Evolutionary conservation across 768 basidiomycete genomes (phyloP).

Genomic region (Lactarius tabidus): DNA sequence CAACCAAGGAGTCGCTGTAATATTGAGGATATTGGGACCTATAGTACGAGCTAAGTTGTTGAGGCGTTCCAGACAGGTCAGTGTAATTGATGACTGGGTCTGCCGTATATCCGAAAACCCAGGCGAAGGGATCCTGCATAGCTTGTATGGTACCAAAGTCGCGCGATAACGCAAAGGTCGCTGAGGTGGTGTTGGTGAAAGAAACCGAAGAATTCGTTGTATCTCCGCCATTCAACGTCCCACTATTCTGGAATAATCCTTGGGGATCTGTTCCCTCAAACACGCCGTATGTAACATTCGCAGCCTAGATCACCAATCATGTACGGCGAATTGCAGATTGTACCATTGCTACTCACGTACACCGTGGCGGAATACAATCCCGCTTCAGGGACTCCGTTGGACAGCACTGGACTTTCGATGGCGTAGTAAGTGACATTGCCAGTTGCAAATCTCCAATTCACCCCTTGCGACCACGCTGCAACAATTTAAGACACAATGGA

Average conservation of each 20-base stretch:
- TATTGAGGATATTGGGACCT: conserved; percentile 36
- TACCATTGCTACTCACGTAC: conserved; percentile 8
- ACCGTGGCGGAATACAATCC: conserved; percentile 21
- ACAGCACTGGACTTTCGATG: not conserved
- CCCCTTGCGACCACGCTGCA: not conserved
- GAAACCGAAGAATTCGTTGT: conserved; percentile 15
- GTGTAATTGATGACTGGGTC: conserved; percentile 30
- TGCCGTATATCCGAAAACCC: conserved; percentile 30
- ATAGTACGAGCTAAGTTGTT: conserved; percentile 43
- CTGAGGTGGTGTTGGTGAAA: conserved; percentile 4
- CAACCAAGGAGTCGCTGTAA: conserved; percentile 25
- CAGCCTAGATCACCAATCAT: conserved; percentile 5
- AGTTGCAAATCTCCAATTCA: too few relatives aligned
- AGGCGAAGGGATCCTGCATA: conserved; percentile 27
- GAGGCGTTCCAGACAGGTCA: conserved; percentile 37
- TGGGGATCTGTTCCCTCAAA: conserved; percentile 14
- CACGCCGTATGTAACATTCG: conserved; percentile 18
- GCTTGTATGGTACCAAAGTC: conserved; percentile 29
- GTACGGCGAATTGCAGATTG: not conserved
- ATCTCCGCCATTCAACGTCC: conserved; percentile 19
- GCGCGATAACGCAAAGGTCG: conserved; percentile 28
- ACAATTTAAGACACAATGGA: not conserved
- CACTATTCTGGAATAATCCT: conserved; percentile 21
- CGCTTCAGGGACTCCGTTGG: not conserved
- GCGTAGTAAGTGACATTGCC: conserved; percentile 9